Evolutionary conservation across 768 basidiomycete species (phyloP).

Genomic region (Collybiopsis luxurians): DNA sequence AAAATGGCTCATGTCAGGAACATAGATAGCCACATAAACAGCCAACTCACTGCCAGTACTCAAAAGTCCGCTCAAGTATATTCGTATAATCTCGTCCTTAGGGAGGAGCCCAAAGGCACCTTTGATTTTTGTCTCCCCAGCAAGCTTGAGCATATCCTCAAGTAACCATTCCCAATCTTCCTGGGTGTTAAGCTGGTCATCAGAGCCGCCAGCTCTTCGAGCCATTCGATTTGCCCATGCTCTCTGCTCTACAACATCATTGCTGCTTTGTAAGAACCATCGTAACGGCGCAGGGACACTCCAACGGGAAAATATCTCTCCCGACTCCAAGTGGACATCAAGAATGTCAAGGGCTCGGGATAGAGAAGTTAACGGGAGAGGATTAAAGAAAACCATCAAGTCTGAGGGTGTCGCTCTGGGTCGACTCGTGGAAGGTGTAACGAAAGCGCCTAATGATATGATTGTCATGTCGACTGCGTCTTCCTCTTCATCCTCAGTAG

Average conservation of each 20-base stretch:
- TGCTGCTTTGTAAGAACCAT: slow-evolving; percentile 86
- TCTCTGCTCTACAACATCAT: slow-evolving; percentile 65
- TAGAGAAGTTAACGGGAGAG: slow-evolving; percentile 68
- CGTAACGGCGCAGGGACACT: slow-evolving; percentile 74
- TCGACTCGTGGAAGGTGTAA: slow-evolving; percentile 67
- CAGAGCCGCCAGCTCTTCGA: slow-evolving; percentile 55
- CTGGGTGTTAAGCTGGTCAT: slow-evolving; percentile 50
- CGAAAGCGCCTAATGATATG: slow-evolving; percentile 73
- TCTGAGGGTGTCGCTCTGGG: slow-evolving; percentile 61
- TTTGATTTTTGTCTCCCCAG: slow-evolving; percentile 59
- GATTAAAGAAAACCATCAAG: slow-evolving; percentile 78
- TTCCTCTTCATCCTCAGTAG: slow-evolving; percentile 54
- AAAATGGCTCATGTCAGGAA: slow-evolving; percentile 4
- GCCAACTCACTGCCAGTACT: slow-evolving; percentile 79
- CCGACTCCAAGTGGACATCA: slow-evolving; percentile 92
- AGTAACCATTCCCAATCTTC: slow-evolving; percentile 88
- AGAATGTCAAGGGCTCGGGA: slow-evolving; percentile 86
- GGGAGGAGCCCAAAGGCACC: slow-evolving; percentile 81
- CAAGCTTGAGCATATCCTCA: slow-evolving; percentile 87
- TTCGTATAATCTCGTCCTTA: slow-evolving; percentile 67
- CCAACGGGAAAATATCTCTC: slow-evolving; percentile 91
- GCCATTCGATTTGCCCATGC: slow-evolving; percentile 88
- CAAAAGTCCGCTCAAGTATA: slow-evolving; percentile 85
- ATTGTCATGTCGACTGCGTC: slow-evolving; percentile 85
- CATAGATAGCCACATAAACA: slow-evolving; percentile 9